Conservation (phyloP, 2,329 filamentous ascomycete genomes). For the Pestalotiopsis sp. region DNA sequence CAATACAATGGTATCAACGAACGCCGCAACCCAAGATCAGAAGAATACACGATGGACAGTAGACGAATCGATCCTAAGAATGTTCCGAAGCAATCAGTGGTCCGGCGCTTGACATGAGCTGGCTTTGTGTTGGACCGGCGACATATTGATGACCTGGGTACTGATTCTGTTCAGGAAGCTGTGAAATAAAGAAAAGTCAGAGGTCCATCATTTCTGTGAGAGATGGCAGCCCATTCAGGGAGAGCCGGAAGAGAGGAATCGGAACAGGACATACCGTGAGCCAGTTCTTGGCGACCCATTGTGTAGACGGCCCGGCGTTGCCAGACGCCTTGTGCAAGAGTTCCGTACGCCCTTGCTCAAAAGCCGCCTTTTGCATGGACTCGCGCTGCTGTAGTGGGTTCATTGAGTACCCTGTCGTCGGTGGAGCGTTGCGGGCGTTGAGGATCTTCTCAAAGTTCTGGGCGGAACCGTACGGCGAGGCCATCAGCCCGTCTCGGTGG, state of each 20-base stretch:
- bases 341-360: slow-evolving; percentile 45
- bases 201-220: too few relatives aligned
- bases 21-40: neutral
- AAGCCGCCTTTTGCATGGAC: slow-evolving; percentile 47
- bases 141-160: slow-evolving; percentile 3
- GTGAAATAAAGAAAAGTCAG: neutral
- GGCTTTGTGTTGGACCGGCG: neutral
- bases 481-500: slow-evolving; percentile 53
- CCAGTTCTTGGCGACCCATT: slow-evolving; percentile 42
- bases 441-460: slow-evolving; percentile 49
- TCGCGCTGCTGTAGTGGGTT: slow-evolving; percentile 52
- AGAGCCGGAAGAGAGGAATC: neutral
- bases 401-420: slow-evolving; percentile 38
- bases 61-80: neutral
- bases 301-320: slow-evolving; percentile 36
- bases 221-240: neutral
- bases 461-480: slow-evolving; percentile 43
- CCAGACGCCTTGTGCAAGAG: slow-evolving; percentile 44
- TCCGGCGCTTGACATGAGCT: neutral
- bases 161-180: slow-evolving; percentile 8
- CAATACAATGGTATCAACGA: neutral
- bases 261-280: slow-evolving; percentile 34
- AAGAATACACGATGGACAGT: neutral
- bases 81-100: neutral
- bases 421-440: slow-evolving; percentile 39